Evolutionary conservation across 2,329 filamentous ascomycete species (phyloP), one percentile per base, ranked within the genome.

Genomic region (Sporothrix globosa): DNA sequence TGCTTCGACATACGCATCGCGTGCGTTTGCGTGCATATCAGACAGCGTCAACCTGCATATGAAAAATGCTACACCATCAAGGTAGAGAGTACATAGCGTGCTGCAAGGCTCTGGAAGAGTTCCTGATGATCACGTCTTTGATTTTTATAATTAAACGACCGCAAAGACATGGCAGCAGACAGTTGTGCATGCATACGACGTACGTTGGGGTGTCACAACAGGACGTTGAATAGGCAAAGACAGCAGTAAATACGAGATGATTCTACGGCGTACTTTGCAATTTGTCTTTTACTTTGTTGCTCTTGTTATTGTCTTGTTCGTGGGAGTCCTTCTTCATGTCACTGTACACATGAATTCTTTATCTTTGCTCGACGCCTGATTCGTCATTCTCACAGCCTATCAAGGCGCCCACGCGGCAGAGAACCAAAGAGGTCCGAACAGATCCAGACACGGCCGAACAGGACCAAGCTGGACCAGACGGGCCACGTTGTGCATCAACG

Each of bases 401-500:
- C 34, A 61, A 41, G 7, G 19, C 30, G 39, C 39, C n/a, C 56
- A 44, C 56, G 39, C 56, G 56, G 56, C 56, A 61, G 34, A 61
- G 34, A 44, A 44, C 17, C 30, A 41, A 27, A 58, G 52, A 34
- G 24, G 27, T 17, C 27, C 53, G 14, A 24, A 17, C 54, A 39
- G 7, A 19, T 4, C 54, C 24, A 56, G 14, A 56, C 53, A 34
- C 4, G 24, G 6, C 53, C 53, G 30, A 56, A 30, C 53, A 56
- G 2, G 50, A 50, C n/a, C 53, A 56, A 56, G 17, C 53, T 19
- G n/a, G 52, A 30, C 52, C 21, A 54, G 27, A 54, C 52, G 27
- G 56, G 19, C 41, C 34, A 60, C 56, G 56, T 60, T 60, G 39
- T 60, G 56, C 34, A 13, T 24, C 56, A 41, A 41, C 56, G 56